A percentile compares a stretch with the other conserved stretches of the same genome.
These are phyloP conservation scores for Gaeumannomyces tritici DNA, from an alignment of 2,329 filamentous ascomycete species.

Conservation along the genomic window DNA sequence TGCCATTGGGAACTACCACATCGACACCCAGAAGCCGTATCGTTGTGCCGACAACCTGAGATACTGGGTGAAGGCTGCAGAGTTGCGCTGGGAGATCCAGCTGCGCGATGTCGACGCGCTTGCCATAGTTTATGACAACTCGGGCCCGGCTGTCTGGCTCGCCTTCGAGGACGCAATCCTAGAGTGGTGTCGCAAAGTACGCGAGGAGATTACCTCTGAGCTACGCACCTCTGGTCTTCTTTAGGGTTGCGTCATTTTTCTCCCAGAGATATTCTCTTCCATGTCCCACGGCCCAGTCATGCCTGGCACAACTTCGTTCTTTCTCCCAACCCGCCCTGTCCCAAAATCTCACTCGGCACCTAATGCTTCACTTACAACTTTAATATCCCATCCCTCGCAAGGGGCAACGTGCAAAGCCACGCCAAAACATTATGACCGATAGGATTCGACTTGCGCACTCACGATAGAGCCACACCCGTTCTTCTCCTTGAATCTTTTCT, in stretches of 20 bases:
- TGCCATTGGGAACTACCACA: conserved; percentile 79
- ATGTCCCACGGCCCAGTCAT: not conserved
- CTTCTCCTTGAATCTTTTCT: not conserved
- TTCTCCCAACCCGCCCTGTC: not conserved
- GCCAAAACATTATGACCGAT: not conserved
- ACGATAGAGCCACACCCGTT: not conserved
- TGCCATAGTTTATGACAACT: conserved; percentile 68
- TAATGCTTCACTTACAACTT: not conserved
- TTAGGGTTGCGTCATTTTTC: not conserved
- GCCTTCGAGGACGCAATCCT: conserved; percentile 77
- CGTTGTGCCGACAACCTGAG: conserved; percentile 86
- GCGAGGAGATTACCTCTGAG: conserved; percentile 74
- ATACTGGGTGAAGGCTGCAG: conserved; percentile 93
- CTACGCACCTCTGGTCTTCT: conserved; percentile 17
- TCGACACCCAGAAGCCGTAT: conserved; percentile 92
- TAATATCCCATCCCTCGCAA: not conserved
- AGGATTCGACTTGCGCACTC: not conserved
- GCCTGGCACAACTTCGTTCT: too few species aligned
- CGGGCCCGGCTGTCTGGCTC: conserved; percentile 57
- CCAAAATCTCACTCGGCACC: not conserved
- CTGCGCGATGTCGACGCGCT: conserved; percentile 70
- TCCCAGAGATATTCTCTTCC: too few species aligned
- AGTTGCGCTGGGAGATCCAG: conserved; percentile 84
- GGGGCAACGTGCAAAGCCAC: not conserved
- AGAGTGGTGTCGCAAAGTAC: conserved; percentile 72